Base-by-base conservation (phyloP, 306 rosid species). In the Cajanus cajan region DNA sequence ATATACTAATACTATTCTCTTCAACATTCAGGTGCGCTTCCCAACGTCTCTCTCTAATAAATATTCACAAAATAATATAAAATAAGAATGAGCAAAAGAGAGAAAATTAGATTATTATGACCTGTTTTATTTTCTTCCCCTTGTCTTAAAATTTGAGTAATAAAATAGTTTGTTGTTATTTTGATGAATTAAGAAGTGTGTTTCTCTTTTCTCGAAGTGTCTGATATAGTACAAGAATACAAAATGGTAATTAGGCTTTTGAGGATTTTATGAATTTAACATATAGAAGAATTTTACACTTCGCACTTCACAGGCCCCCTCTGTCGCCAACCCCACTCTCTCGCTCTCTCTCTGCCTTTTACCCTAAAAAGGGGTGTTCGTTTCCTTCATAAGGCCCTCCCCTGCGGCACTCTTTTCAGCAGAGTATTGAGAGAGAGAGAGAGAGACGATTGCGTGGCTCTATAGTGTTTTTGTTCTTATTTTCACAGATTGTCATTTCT, bases 321-420 rank as follows among this genome's bases (percentile, higher is more conserved):
- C 68, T 37, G 79, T 72, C 58, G 75, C 82, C 22, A 51, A 18
- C 81, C 48, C 63, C 66, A 62, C 85, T 11, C 81, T 39, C 77
- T 28, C 68, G 43, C 74, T 83, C 86, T 74, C 78, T 65, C 82
- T 41, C 80, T 47, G 24, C 75, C 83, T 83, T 86, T 84, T 85
- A 78, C 85, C 97, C 93, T 88, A 92, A 82, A 86, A 90, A 83
- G 90, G 40, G 76, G 75, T 86, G 34, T 81, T 77, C 85, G 71
- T 80, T 81, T 84, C 89, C 98, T 90, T 91, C 98, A 77, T 92
- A 91, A 86, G 76, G 57, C 85, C 82, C 83, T 75, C 92, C 65
- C 68, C 44, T 72, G 85, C 85, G 28, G 41, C 89, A 77, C 82
- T 82, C 89, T 77, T 83, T 79, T 87, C 91, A 86, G 68, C 85